These are phyloP conservation scores for Leonotis leonurus DNA, from an alignment of 257 asterid genomes.

Conservation along the genomic window DNA sequence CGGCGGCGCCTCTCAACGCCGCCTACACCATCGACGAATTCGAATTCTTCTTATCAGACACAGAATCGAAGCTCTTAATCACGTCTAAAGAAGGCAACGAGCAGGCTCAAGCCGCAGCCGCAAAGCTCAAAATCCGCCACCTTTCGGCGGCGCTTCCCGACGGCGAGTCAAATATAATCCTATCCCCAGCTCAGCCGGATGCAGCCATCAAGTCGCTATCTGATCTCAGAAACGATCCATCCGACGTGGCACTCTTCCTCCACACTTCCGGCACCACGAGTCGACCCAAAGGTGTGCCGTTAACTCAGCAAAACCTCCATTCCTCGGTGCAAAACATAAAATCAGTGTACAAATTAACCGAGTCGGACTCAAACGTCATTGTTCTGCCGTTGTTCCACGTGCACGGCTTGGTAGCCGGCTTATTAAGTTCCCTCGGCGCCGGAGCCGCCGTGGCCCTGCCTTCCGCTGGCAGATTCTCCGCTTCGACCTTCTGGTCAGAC, in stretches of 20 bases:
- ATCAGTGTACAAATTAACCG: slow-evolving; percentile 56
- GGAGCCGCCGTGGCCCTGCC: slow-evolving; percentile 89
- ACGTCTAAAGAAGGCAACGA: slow-evolving; percentile 76
- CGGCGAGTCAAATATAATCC: slow-evolving; percentile 33
- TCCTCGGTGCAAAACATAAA: slow-evolving; percentile 66
- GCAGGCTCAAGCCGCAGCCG: slow-evolving; percentile 84
- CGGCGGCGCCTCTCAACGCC: slow-evolving; percentile 88
- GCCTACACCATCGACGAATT: slow-evolving; percentile 91
- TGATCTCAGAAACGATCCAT: slow-evolving; percentile 51
- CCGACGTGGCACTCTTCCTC: slow-evolving; percentile 79
- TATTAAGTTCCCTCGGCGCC: slow-evolving; percentile 71
- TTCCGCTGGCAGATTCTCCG: slow-evolving; percentile 84
- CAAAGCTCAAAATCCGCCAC: slow-evolving; percentile 67
- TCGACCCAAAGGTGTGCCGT: slow-evolving; percentile 90
- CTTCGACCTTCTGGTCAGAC: slow-evolving; percentile 87
- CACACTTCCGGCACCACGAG: slow-evolving; percentile 99
- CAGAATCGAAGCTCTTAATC: slow-evolving; percentile 66
- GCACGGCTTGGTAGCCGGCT: slow-evolving; percentile 79
- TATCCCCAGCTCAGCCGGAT: slow-evolving; percentile 36
- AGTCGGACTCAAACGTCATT: slow-evolving; percentile 77
- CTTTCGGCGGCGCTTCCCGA: slow-evolving; percentile 41
- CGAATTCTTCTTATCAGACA: slow-evolving; percentile 78
- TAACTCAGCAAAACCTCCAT: slow-evolving; percentile 68
- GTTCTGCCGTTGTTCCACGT: slow-evolving; percentile 90
- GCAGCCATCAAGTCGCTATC: slow-evolving; percentile 30